Base-by-base conservation (phyloP, 139 green algal genomes). In the Astrephomene gubernaculifera region DNA sequence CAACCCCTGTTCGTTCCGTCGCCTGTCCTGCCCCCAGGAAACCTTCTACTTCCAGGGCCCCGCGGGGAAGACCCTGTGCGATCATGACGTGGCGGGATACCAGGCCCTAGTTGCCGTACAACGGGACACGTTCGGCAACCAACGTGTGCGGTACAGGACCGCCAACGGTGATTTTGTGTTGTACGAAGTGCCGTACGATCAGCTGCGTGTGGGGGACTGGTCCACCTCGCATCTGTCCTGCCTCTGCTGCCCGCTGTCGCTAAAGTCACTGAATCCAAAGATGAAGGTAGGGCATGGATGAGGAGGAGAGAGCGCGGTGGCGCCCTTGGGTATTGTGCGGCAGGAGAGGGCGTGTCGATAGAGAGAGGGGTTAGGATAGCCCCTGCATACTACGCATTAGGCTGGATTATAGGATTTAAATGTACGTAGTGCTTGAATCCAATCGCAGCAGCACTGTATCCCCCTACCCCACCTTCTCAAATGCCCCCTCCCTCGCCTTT, bases 181-280 rank as follows among this genome's bases (percentile, higher is more conserved):
- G 12, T 17, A 17, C 49, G 17, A 17, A 57, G 12, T 12, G 12
- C 12, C 12, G 17, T 12, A 17, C 49, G 12, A 57, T 57, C 12
- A 17, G 49, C 17, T 80, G 6, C 49, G 65, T 14, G 45, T 80
- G 6, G 71, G 71, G 3, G 71, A 80, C 71, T 80, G 71, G 71
- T 67, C 45, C 7, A 45, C 71, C 5, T 67, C 71, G 10, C 49
- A 67, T n/a, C 65, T 80, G 31, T 67, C 45, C 45, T 80, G 71
- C 71, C 5, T 31, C 19, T 80, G 71, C 49, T 80, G 71, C 35
- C 71, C 71, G 8, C 0, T 54, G 39, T 14, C 31, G 31, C 35
- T 80, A 0, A 80, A 67, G 49, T 52, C 45, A 19, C 29, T 80
- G 12, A 80, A 80, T 35, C 45, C 71, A 10, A 65, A 65, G 0